phyloP scores from a whole-genome alignment of 2,329 filamentous ascomycete species.

The Aspergillus pseudoviridinutans region DNA sequence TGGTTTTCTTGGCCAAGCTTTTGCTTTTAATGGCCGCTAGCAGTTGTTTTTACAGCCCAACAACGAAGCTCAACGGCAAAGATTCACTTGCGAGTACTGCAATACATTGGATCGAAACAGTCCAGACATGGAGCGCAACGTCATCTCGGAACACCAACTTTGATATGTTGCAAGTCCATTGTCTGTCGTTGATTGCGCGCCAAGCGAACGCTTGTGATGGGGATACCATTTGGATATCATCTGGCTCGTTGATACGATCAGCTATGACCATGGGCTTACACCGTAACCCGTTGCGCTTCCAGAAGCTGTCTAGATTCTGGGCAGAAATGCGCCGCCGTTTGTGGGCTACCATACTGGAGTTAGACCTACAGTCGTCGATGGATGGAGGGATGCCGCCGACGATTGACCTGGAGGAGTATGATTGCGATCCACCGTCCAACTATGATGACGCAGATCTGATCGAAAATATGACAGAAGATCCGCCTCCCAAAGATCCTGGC shows the following conservation, averaged over 20 bases:
- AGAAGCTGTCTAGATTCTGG: slow-evolving; percentile 37
- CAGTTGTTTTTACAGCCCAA: slow-evolving; percentile 38
- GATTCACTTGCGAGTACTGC: slow-evolving; percentile 46
- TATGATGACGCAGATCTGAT: slow-evolving; percentile 34
- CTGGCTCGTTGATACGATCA: slow-evolving; percentile 37
- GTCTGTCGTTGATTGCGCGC: slow-evolving; percentile 32
- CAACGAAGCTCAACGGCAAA: slow-evolving; percentile 17
- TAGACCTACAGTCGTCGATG: slow-evolving; percentile 37
- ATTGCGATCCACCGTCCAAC: slow-evolving; percentile 36
- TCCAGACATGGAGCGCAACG: slow-evolving; percentile 32
- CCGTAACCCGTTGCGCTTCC: slow-evolving; percentile 33
- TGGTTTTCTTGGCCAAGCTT: slow-evolving; percentile 46
- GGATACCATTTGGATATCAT: slow-evolving; percentile 34
- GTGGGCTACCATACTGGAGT: slow-evolving; percentile 43
- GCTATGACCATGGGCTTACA: slow-evolving; percentile 44
- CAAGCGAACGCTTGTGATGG: slow-evolving; percentile 28
- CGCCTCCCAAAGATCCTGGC: slow-evolving; percentile 12
- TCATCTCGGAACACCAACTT: slow-evolving; percentile 27
- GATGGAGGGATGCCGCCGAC: slow-evolving; percentile 32
- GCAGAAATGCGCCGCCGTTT: slow-evolving; percentile 43
- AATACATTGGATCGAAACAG: slow-evolving; percentile 37
- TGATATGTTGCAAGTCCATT: slow-evolving; percentile 30
- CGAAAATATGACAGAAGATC: slow-evolving; percentile 24
- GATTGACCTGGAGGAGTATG: slow-evolving; percentile 33
- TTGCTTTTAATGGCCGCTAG: slow-evolving; percentile 40